phyloP scores from a whole-genome alignment of 2,329 filamentous ascomycete species.

The Fusarium tanahbumbuense region DNA sequence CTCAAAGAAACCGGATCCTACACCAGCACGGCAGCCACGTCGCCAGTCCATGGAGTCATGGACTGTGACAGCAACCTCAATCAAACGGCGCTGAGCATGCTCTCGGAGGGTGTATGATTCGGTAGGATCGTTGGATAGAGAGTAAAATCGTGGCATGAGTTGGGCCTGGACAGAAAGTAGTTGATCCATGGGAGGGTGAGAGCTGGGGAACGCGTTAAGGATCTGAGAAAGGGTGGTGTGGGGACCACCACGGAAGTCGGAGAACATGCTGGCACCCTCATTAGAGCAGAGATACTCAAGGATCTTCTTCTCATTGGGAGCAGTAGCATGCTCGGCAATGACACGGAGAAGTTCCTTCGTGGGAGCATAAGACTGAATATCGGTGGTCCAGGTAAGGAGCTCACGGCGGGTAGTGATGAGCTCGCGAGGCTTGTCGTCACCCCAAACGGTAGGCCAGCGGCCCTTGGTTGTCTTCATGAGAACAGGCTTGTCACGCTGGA shows the following conservation, averaged over 20 bases:
- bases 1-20: slow-evolving; percentile 94
- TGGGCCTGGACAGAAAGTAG: slow-evolving; percentile 84
- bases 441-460: slow-evolving; percentile 98
- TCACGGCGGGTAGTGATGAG: slow-evolving; percentile 91
- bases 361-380: slow-evolving; percentile 91
- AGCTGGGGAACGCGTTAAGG: slow-evolving; percentile 90
- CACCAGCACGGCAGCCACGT: slow-evolving; percentile 77
- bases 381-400: slow-evolving; percentile 94
- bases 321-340: slow-evolving; percentile 84
- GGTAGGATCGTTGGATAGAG: slow-evolving; percentile 94
- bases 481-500: slow-evolving; percentile 85
- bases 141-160: slow-evolving; percentile 98
- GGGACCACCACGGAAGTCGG: slow-evolving; percentile 90
- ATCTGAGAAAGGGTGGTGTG: slow-evolving; percentile 88
- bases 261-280: slow-evolving; percentile 92
- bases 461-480: slow-evolving; percentile 82
- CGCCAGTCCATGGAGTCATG: slow-evolving; percentile 88
- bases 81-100: slow-evolving; percentile 78
- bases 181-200: slow-evolving; percentile 85
- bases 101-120: slow-evolving; percentile 76
- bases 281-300: slow-evolving; percentile 86
- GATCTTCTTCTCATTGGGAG: slow-evolving; percentile 87
- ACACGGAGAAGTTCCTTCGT: slow-evolving; percentile 88
- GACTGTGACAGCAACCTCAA: slow-evolving; percentile 97
- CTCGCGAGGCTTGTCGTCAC: slow-evolving; percentile 85